Evolutionary conservation across 108 stramenopile species (phyloP).

Genomic region (Mediolabrus comicus): DNA sequence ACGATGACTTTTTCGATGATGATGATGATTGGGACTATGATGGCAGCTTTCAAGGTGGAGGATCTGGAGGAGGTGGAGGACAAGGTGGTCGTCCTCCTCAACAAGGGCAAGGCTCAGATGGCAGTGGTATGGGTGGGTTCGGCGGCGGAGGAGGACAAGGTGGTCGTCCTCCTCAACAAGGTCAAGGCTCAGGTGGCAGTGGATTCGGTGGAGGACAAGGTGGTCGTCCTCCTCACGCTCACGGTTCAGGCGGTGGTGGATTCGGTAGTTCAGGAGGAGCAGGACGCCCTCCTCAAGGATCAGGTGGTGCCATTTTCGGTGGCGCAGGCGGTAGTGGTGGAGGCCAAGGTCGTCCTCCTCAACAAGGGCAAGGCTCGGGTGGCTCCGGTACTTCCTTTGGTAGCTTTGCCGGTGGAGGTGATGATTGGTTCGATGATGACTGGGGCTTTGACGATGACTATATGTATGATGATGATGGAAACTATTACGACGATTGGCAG

Average conservation of each 20-base stretch:
- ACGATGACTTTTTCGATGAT: too few relatives aligned
- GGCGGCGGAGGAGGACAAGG: too few relatives aligned
- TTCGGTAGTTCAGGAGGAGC: not conserved
- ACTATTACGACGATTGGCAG: not conserved
- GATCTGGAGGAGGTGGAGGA: too few relatives aligned
- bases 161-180: too few relatives aligned
- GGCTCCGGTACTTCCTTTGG: too few relatives aligned
- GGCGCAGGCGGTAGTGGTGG: conserved; percentile 43
- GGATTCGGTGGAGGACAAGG: too few relatives aligned
- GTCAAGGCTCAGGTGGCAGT: too few relatives aligned
- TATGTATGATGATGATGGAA: not conserved
- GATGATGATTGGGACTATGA: not conserved
- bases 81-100: too few relatives aligned
- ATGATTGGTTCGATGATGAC: not conserved
- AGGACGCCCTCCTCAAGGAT: not conserved
- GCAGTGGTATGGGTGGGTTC: too few relatives aligned
- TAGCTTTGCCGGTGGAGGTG: not conserved
- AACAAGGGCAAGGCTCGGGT: too few relatives aligned
- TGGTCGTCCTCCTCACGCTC: too few relatives aligned
- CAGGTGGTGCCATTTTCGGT: conserved; percentile 8
- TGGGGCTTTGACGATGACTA: not conserved
- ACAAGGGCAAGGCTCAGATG: too few relatives aligned
- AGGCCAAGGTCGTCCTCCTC: conserved; percentile 22
- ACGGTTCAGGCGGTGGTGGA: not conserved
- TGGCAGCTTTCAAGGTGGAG: not conserved